These are phyloP conservation scores for Arctium minus DNA, from an alignment of 129 eudicot species.

Conservation along the genomic window DNA sequence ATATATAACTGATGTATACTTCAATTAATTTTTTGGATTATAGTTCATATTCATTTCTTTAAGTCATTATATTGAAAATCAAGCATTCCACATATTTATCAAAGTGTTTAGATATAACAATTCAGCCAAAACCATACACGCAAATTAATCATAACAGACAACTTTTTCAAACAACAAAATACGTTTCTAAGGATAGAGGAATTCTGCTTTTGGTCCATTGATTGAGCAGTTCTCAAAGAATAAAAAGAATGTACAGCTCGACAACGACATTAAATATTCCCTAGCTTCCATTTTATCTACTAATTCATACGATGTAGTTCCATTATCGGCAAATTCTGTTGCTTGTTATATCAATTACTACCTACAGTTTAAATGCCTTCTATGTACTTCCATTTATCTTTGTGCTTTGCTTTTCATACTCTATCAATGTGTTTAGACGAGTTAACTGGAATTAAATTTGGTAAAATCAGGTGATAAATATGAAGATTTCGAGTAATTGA, in stretches of 20 bases:
- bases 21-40: too few relatives aligned
- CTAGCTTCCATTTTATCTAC: not conserved
- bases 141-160: too few relatives aligned
- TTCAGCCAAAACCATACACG: too few relatives aligned
- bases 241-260: not conserved
- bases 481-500: not conserved
- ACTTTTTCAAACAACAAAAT: too few relatives aligned
- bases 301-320: not conserved
- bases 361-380: conserved; percentile 1
- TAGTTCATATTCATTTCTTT: too few relatives aligned
- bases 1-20: too few relatives aligned
- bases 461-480: not conserved
- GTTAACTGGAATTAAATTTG: not conserved
- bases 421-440: not conserved
- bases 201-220: not conserved
- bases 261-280: not conserved
- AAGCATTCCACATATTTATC: too few relatives aligned
- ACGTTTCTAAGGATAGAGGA: not conserved
- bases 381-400: not conserved
- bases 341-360: conserved; percentile 6
- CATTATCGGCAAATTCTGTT: not conserved
- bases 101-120: too few relatives aligned
- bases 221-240: not conserved
- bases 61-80: too few relatives aligned
- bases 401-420: not conserved